These are phyloP conservation scores for Beauveria bassiana DNA, from an alignment of 2,329 filamentous ascomycete species.

Conservation along the genomic window DNA sequence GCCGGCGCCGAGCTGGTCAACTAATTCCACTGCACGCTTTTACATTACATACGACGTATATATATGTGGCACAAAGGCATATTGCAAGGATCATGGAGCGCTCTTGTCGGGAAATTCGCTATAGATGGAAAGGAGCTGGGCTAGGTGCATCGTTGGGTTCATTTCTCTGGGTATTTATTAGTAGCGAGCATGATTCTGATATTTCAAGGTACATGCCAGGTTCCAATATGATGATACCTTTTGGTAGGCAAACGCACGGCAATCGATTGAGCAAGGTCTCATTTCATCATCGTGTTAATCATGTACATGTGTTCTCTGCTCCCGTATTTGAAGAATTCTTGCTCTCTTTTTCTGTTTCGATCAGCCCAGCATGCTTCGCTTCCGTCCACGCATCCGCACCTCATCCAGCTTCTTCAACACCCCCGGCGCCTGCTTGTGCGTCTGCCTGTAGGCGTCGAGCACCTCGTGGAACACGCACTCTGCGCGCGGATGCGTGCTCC, in stretches of 20 bases:
- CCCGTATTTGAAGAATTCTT: not conserved
- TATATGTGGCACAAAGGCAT: not conserved
- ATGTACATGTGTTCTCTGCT: not conserved
- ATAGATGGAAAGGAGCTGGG: not conserved
- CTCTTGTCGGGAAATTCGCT: not conserved
- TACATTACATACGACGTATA: not conserved
- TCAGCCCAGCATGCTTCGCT: constrained; percentile 92
- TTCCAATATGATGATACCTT: not conserved
- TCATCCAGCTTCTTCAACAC: constrained; percentile 82
- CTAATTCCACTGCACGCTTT: constrained; percentile 13
- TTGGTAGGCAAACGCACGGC: not conserved
- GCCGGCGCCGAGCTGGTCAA: constrained; percentile 66
- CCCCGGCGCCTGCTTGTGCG: constrained; percentile 65
- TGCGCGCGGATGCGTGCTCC: constrained; percentile 83
- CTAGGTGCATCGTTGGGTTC: not conserved
- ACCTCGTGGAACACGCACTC: constrained; percentile 69
- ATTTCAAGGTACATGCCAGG: not conserved
- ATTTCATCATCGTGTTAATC: not conserved
- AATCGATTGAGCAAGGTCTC: not conserved
- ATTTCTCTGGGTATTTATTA: not conserved
- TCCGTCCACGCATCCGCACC: constrained; percentile 86
- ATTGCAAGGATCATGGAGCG: not conserved
- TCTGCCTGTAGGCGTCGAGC: constrained; percentile 63
- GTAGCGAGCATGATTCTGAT: constrained; percentile 7
- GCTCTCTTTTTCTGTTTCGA: not conserved